Percentiles rank a stretch among this genome's conserved stretches.
Evolutionary conservation across 306 rosid species (phyloP).

Genomic region (Pueraria montana): DNA sequence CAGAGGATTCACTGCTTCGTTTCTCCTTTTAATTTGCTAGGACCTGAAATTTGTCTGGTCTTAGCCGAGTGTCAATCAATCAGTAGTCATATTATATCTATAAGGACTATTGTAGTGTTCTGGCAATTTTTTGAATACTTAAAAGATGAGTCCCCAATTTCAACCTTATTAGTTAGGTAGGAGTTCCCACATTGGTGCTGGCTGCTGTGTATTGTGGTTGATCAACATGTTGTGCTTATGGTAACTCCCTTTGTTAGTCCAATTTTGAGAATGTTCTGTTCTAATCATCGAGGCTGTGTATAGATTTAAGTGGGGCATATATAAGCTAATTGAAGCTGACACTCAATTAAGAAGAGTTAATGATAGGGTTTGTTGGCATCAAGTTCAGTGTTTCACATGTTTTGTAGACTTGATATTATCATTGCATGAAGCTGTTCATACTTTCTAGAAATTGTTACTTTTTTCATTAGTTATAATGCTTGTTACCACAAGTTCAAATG

Average conservation of each 20-base stretch:
- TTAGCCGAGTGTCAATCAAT: background rate
- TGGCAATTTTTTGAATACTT: background rate
- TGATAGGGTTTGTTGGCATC: background rate
- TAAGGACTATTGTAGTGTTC: background rate
- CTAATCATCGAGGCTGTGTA: background rate
- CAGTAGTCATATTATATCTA: background rate
- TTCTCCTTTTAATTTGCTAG: background rate
- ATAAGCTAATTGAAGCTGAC: background rate
- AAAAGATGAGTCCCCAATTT: conserved; percentile 1
- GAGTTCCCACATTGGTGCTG: background rate
- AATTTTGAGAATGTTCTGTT: background rate
- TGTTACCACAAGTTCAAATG: background rate
- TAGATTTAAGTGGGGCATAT: background rate
- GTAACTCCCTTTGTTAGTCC: background rate
- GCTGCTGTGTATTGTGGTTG: background rate
- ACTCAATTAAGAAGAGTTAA: background rate
- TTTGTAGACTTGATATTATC: background rate
- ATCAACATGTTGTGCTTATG: background rate
- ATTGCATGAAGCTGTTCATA: too few species aligned
- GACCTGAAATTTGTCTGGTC: background rate
- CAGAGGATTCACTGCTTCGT: background rate
- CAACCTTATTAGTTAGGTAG: background rate
- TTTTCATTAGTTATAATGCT: too few species aligned
- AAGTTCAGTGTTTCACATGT: background rate
- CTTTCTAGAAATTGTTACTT: background rate